These are phyloP conservation scores for Blastobotrys americana DNA, from an alignment of 805 yeast species.

Conservation along the genomic window DNA sequence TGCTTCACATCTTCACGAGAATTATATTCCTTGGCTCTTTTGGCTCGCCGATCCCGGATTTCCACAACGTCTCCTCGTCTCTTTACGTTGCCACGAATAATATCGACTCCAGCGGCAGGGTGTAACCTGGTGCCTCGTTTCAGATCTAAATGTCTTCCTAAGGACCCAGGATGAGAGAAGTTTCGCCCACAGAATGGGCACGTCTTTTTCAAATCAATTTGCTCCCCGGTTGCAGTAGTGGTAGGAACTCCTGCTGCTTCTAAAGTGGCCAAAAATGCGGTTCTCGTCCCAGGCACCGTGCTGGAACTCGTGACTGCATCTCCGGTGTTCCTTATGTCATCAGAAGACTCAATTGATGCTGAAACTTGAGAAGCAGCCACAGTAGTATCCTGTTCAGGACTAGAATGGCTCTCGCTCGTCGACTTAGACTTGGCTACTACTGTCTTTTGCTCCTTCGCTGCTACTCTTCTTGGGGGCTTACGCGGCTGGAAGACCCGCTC, in stretches of 20 bases:
- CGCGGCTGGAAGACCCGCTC: background rate
- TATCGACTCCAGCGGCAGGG: conserved; percentile 43
- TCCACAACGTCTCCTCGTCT: conserved; percentile 44
- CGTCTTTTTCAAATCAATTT: conserved; percentile 27
- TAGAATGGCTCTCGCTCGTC: background rate
- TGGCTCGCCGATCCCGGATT: conserved; percentile 35
- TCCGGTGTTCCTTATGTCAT: no score
- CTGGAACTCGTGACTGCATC: background rate
- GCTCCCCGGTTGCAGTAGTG: conserved; percentile 7
- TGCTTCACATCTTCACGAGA: conserved; percentile 43
- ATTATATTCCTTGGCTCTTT: conserved; percentile 40
- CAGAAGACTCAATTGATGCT: no score
- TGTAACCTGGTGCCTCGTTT: conserved; percentile 48
- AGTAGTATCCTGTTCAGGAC: background rate
- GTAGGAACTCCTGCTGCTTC: background rate
- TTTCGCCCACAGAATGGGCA: conserved; percentile 49
- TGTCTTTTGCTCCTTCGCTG: background rate
- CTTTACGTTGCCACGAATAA: conserved; percentile 42
- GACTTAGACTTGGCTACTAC: background rate
- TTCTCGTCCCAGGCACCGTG: background rate
- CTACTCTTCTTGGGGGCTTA: background rate
- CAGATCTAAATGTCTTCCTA: conserved; percentile 53
- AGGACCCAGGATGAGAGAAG: conserved; percentile 51
- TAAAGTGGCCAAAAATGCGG: background rate
- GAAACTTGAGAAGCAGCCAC: background rate